Evolutionary conservation across 768 basidiomycete species (phyloP).

Genomic region (Neoboletus subvelutipes): DNA sequence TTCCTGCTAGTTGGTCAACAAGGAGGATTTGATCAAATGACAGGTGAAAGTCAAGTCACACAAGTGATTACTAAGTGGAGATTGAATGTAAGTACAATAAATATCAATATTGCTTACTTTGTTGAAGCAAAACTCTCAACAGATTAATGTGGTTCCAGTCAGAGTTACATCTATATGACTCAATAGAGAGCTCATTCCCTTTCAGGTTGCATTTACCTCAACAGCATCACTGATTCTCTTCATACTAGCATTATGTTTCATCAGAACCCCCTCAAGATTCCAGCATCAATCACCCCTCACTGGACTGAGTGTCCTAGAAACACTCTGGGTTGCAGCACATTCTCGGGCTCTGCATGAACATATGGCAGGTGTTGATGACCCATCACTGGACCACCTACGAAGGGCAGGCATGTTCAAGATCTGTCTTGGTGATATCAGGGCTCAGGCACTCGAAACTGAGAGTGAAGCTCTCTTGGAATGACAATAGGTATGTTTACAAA

Average conservation of each 20-base stretch:
- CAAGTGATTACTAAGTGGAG: slow-evolving; percentile 10
- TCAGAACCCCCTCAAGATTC: neutral
- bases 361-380: neutral
- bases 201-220: slow-evolving; percentile 4
- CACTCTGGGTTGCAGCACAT: too few species aligned
- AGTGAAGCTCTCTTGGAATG: neutral
- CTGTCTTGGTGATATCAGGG: neutral
- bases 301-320: too few species aligned
- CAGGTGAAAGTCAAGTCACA: slow-evolving; percentile 2
- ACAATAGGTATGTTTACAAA: too few species aligned
- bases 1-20: slow-evolving; percentile 11
- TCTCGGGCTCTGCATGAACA: too few species aligned
- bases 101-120: neutral
- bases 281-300: too few species aligned
- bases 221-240: slow-evolving; percentile 6
- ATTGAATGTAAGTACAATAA: slow-evolving; percentile 11
- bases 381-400: neutral
- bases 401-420: neutral
- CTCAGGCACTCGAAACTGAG: neutral
- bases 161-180: neutral
- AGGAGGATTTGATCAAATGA: slow-evolving; percentile 8
- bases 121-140: neutral
- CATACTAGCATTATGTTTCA: neutral
- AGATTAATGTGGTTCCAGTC: slow-evolving; percentile 20
- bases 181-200: neutral